Percentiles rank a stretch among this genome's conserved stretches.
phyloP scores from a whole-genome alignment of 441 rosid genomes.

The Brassica balearica region DNA sequence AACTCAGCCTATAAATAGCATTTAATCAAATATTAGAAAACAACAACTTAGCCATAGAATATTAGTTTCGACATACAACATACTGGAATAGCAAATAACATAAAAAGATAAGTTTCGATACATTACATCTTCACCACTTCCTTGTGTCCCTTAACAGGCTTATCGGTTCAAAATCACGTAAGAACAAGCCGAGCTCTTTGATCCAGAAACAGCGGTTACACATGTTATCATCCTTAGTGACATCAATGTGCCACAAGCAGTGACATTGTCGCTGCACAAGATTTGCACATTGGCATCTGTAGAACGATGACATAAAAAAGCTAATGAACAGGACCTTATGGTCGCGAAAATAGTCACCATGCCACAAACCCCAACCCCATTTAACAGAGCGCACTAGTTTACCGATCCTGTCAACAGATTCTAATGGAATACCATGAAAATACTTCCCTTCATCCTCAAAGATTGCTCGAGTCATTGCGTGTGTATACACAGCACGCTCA shows the following conservation, averaged over 20 bases:
- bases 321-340: not conserved
- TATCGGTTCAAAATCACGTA: not conserved
- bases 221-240: not conserved
- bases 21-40: not conserved
- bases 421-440: not conserved
- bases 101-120: not conserved
- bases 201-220: not conserved
- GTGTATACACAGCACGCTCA: not conserved
- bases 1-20: too few species aligned
- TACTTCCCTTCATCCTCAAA: not conserved
- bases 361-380: not conserved
- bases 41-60: too few species aligned
- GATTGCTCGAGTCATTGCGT: not conserved
- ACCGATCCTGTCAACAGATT: not conserved
- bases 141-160: not conserved
- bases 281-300: not conserved
- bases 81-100: not conserved
- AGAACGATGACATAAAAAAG: not conserved
- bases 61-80: not conserved
- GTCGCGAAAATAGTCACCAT: not conserved
- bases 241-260: not conserved
- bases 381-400: not conserved
- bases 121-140: not conserved
- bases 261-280: not conserved
- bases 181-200: not conserved